phyloP scores from a whole-genome alignment of 768 basidiomycete genomes.

The Suillus ampliporus region DNA sequence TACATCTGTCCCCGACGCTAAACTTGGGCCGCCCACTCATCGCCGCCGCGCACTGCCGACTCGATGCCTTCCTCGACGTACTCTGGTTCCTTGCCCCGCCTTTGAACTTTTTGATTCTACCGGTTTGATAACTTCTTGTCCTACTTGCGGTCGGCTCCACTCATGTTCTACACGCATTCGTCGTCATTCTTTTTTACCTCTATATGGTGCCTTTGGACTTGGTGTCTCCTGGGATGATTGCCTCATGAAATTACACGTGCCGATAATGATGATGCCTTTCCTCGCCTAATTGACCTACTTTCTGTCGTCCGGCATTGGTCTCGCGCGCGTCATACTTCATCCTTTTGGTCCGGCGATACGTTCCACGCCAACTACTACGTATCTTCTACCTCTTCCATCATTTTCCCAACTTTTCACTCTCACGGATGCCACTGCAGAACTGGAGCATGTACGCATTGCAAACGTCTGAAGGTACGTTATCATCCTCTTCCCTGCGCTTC shows the following conservation, averaged over 20 bases:
- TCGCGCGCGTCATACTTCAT: constrained; percentile 5
- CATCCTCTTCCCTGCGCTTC: constrained; percentile 14
- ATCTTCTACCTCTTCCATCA: constrained; percentile 10
- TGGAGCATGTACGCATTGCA: constrained; percentile 87
- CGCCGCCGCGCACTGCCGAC: neutral
- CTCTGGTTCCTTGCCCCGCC: neutral
- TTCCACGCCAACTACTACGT: constrained; percentile 16
- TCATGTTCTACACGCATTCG: constrained; percentile 5
- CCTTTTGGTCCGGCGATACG: constrained; percentile 23
- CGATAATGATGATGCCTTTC: constrained; percentile 6
- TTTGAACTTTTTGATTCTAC: neutral
- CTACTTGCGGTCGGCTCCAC: neutral
- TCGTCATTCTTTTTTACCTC: constrained; percentile 21
- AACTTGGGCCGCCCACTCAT: neutral
- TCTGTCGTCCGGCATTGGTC: constrained; percentile 9
- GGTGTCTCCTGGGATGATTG: neutral
- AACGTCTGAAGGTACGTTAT: constrained; percentile 78
- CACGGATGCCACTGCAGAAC: constrained; percentile 50
- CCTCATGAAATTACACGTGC: constrained; percentile 14
- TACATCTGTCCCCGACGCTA: neutral
- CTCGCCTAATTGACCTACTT: constrained; percentile 9
- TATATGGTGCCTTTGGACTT: constrained; percentile 1
- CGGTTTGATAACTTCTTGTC: neutral
- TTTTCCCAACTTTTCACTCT: constrained; percentile 14
- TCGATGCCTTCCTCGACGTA: neutral